A percentile compares a stretch with the other conserved stretches of the same genome.
Conservation (phyloP, 202 grass and related monocot species). For the Hordeum pubiflorum region DNA sequence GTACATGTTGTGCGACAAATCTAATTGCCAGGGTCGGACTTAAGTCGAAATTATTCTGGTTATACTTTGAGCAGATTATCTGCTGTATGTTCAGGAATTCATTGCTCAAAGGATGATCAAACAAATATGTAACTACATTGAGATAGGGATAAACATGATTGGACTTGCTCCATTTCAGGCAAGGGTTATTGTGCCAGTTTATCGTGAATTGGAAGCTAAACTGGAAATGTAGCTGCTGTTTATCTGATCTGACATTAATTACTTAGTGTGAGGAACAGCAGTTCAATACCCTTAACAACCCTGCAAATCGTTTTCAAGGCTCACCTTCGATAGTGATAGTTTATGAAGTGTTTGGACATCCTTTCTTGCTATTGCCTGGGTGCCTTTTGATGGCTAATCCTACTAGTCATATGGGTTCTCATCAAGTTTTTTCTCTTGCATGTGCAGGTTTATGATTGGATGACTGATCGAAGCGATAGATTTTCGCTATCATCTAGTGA, state of each 20-base stretch:
- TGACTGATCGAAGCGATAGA: conserved; percentile 49
- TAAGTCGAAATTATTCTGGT: not conserved
- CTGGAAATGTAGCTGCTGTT: not conserved
- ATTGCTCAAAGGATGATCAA: not conserved
- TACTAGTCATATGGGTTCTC: not conserved
- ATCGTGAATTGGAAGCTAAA: not conserved
- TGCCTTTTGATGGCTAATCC: not conserved
- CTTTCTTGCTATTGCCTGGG: not conserved
- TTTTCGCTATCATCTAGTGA: conserved; percentile 61
- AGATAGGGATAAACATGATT: not conserved
- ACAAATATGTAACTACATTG: not conserved
- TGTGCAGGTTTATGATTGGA: conserved; percentile 81
- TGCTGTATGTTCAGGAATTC: not conserved
- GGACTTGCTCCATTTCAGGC: not conserved
- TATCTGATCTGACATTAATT: not conserved
- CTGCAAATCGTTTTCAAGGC: not conserved
- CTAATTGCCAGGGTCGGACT: not conserved
- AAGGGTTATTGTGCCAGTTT: not conserved
- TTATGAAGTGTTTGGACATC: conserved; percentile 6
- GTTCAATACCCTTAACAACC: not conserved
- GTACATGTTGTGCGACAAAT: not conserved
- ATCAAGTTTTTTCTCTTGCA: conserved; percentile 1
- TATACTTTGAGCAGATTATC: not conserved
- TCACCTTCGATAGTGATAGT: not conserved
- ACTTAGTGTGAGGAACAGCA: not conserved